These are phyloP conservation scores for Rubroboletus satanas DNA, from an alignment of 768 basidiomycete species.

Conservation along the genomic window DNA sequence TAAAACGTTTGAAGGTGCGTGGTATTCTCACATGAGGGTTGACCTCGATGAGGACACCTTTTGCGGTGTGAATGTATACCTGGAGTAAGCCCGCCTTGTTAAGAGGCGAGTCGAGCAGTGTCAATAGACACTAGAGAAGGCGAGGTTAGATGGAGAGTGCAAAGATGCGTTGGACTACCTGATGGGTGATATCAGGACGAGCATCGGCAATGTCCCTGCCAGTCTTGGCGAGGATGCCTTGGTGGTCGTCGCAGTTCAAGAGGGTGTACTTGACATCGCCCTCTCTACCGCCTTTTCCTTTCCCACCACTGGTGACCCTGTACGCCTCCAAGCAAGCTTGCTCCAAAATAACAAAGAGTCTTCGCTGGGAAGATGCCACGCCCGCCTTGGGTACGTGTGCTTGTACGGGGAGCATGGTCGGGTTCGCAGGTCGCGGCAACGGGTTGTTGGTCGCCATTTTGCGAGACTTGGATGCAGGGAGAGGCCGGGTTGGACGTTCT, in stretches of 20 bases:
- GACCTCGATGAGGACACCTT: slow-evolving; percentile 94
- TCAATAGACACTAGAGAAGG: slow-evolving; percentile 81
- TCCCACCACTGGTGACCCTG: slow-evolving; percentile 62
- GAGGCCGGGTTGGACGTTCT: slow-evolving; percentile 61
- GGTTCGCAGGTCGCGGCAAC: slow-evolving; percentile 55
- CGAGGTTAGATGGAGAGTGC: not conserved
- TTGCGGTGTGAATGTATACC: slow-evolving; percentile 97
- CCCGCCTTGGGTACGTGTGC: slow-evolving; percentile 65
- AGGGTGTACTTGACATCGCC: slow-evolving; percentile 93
- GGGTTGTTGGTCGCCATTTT: slow-evolving; percentile 50
- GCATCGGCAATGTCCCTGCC: slow-evolving; percentile 98
- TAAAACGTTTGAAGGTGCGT: slow-evolving; percentile 97
- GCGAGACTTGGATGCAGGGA: slow-evolving; percentile 52
- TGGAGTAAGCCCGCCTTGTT: slow-evolving; percentile 97
- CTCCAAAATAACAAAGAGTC: slow-evolving; percentile 86
- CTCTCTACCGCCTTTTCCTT: slow-evolving; percentile 49
- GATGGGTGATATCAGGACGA: slow-evolving; percentile 98
- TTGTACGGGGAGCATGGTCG: slow-evolving; percentile 78
- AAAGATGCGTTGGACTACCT: slow-evolving; percentile 49
- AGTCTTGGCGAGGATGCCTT: slow-evolving; percentile 96
- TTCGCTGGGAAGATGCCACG: slow-evolving; percentile 51
- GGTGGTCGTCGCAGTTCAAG: slow-evolving; percentile 98
- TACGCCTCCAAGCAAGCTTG: slow-evolving; percentile 97
- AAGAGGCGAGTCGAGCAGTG: slow-evolving; percentile 92
- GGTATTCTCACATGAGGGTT: slow-evolving; percentile 98